Evolutionary conservation across 306 rosid genomes (phyloP), one percentile per base, ranked within the genome.

Genomic region (Malus fusca): DNA sequence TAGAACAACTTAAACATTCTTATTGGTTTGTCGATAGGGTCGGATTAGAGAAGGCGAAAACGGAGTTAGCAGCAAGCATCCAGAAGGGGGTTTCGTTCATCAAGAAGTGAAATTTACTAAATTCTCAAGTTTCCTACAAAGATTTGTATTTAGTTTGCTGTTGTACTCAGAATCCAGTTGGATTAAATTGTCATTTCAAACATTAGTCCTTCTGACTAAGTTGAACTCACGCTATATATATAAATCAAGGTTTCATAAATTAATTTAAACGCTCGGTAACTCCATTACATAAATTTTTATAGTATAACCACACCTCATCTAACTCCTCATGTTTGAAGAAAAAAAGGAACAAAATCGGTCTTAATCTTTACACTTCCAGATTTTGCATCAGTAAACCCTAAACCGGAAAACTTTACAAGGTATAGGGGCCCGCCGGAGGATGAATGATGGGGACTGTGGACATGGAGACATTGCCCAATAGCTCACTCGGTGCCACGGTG

Each of bases 11-110:
- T 31, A 4, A 35, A 22, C 8, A 43, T 15, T 3, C 26, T 2
- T 23, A 13, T 6, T 61, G 63, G 8, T 73, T 60, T 40, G 26
- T 71, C 42, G 21, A 18, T 82, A 89, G 95, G 92, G 73, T 74
- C 31, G 95, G 92, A 4, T 77, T 89, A 84, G 91, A 91, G 88
- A 91, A 88, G 58, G 97, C 97, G 0, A 91, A 88, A 75, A 69
- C 1, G 19, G 97, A 89, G 84, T 78, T 91, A 35, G 87, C 83
- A 55, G 88, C 44, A 74, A 89, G 89, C 84, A 89, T 89, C 58
- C 91, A 89, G 78, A 89, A 88, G 82, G 97, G 92, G 25, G 26
- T 85, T 56, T 86, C 87, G 21, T 91, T 91, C 77, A 83, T 89
- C 82, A 89, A 64, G 77, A 64, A 83, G 66, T 61, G 9, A 40